These are phyloP conservation scores for sunflower (Helianthus annuus) DNA, from an alignment of 129 eudicot species.

Conservation along the genomic window HanXRQr2.0-SUNRISE NC_035433.2:145758361-145758860, in stretches of 20 bases:
- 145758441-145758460: neutral
- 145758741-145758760: constrained; percentile 94
- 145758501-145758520: constrained; percentile 87
- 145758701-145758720: constrained; percentile 82
- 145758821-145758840: constrained; percentile 73
- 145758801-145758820: constrained; percentile 92
- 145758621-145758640: constrained; percentile 78
- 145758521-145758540: constrained; percentile 94
- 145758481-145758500: constrained; percentile 93
- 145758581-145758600: constrained; percentile 82
- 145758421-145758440: neutral
- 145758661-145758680: constrained; percentile 93
- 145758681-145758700: constrained; percentile 64
- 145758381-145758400: neutral
- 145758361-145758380: neutral
- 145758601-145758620: constrained; percentile 89
- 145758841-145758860: constrained; percentile 74
- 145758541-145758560: constrained; percentile 97
- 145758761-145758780: constrained; percentile 82
- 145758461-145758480: constrained; percentile 75
- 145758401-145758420: neutral
- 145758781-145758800: constrained; percentile 88
- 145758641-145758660: constrained; percentile 78
- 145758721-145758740: constrained; percentile 78
- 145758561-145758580: constrained; percentile 69